These are phyloP conservation scores for Reticulascus tulasneorum DNA, from an alignment of 2,329 filamentous ascomycete genomes.

Conservation along the genomic window DNA sequence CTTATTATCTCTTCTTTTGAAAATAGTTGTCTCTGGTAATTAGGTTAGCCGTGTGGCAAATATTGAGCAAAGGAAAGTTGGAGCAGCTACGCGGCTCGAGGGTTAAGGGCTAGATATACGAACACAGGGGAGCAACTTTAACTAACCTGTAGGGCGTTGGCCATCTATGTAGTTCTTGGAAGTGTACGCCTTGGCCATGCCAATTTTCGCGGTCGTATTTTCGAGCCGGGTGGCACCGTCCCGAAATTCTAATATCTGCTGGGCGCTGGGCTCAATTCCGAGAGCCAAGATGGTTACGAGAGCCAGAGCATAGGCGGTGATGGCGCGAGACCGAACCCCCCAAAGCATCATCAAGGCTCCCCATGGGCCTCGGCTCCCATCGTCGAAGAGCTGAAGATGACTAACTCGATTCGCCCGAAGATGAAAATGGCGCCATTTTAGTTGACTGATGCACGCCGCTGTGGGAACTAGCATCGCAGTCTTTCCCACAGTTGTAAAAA, in stretches of 20 bases:
- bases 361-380: conserved; percentile 14
- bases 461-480: conserved; percentile 18
- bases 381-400: conserved; percentile 11
- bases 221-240: too few relatives aligned
- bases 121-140: not conserved
- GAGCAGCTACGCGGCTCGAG: not conserved
- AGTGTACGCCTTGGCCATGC: not conserved
- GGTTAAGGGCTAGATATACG: not conserved
- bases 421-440: conserved; percentile 13
- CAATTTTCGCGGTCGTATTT: too few relatives aligned
- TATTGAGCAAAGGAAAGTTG: not conserved
- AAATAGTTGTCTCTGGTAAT: too few relatives aligned
- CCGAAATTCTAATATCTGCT: conserved; percentile 15
- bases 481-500: not conserved
- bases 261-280: conserved; percentile 15
- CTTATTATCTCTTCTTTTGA: too few relatives aligned
- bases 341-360: conserved; percentile 5
- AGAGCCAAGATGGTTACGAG: conserved; percentile 2
- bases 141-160: too few relatives aligned
- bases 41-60: too few relatives aligned
- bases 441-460: conserved; percentile 17
- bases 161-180: not conserved
- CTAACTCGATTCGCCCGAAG: conserved; percentile 2
- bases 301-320: not conserved
- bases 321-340: not conserved